These are phyloP conservation scores for Torulaspora delbrueckii DNA, from an alignment of 805 yeast species.

Conservation along the genomic window DNA sequence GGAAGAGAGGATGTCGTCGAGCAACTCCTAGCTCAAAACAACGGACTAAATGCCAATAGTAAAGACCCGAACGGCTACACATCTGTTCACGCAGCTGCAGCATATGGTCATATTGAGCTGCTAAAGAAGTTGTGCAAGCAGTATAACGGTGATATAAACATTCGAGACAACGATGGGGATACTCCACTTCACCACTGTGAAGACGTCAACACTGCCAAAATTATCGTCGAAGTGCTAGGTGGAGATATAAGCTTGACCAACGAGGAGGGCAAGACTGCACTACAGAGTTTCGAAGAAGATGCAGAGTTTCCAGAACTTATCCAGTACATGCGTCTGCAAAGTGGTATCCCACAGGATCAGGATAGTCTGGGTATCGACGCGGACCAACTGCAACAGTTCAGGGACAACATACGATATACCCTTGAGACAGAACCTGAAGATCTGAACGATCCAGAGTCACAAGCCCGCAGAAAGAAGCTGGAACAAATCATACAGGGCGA, in stretches of 20 bases:
- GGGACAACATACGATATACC: slow-evolving; percentile 51
- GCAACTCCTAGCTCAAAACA: slow-evolving; percentile 40
- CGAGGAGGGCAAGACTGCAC: slow-evolving; percentile 69
- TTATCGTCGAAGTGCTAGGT: slow-evolving; percentile 58
- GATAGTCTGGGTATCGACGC: slow-evolving; percentile 29
- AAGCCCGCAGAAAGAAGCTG: slow-evolving; percentile 56
- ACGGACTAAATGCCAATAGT: slow-evolving; percentile 59
- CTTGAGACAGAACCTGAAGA: slow-evolving; percentile 43
- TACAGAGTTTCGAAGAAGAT: slow-evolving; percentile 73
- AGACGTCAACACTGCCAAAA: slow-evolving; percentile 56
- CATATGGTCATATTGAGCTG: slow-evolving; percentile 77
- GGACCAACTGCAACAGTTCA: slow-evolving; percentile 31
- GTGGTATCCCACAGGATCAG: slow-evolving; percentile 28
- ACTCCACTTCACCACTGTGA: slow-evolving; percentile 93
- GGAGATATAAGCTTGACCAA: slow-evolving; percentile 66
- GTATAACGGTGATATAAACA: slow-evolving; percentile 75
- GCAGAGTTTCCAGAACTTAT: slow-evolving; percentile 78
- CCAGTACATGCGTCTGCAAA: slow-evolving; percentile 49
- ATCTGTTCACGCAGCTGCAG: slow-evolving; percentile 95
- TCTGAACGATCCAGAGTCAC: slow-evolving; percentile 42
- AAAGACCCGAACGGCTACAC: slow-evolving; percentile 94
- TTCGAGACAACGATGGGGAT: slow-evolving; percentile 86
- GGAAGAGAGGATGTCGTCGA: slow-evolving; percentile 59
- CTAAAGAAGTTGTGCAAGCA: slow-evolving; percentile 35
- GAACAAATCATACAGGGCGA: slow-evolving; percentile 73